phyloP scores from a whole-genome alignment of 805 yeast species.

The Saccharomycopsis vini region DNA sequence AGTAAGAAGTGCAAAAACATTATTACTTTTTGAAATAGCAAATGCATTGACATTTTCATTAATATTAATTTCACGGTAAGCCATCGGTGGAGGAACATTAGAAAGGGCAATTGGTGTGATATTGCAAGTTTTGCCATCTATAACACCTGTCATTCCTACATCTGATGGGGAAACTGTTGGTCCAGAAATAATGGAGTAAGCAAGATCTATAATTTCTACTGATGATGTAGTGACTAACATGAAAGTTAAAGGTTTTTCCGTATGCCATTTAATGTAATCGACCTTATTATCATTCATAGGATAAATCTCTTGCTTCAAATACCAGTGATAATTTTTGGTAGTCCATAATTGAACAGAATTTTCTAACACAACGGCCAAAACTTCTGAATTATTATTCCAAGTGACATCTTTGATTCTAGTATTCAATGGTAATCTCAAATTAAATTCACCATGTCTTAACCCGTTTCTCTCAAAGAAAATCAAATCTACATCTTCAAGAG shows the following conservation, averaged over 20 bases:
- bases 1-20: constrained; percentile 39
- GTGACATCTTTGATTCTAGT: constrained; percentile 42
- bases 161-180: constrained; percentile 62
- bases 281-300: constrained; percentile 26
- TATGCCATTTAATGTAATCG: constrained; percentile 65
- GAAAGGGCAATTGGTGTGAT: constrained; percentile 80
- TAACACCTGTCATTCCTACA: constrained; percentile 68
- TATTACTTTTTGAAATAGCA: constrained; percentile 55
- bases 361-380: constrained; percentile 57
- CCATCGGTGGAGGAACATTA: constrained; percentile 91
- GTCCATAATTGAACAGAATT: constrained; percentile 82
- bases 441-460: constrained; percentile 78
- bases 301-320: constrained; percentile 65
- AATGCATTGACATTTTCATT: constrained; percentile 50
- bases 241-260: constrained; percentile 74
- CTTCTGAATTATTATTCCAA: constrained; percentile 80
- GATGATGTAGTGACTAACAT: constrained; percentile 49
- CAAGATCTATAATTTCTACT: constrained; percentile 59
- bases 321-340: constrained; percentile 91
- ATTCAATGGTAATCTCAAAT: constrained; percentile 48
- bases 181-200: constrained; percentile 55
- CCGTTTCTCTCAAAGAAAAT: constrained; percentile 93
- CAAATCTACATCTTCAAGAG: constrained; percentile 34
- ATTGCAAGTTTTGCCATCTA: constrained; percentile 64
- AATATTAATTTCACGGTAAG: constrained; percentile 56